A percentile compares a stretch with the other conserved stretches of the same genome.
Evolutionary conservation across 768 basidiomycete species (phyloP).

Genomic region (Pleurotus eryngii): DNA sequence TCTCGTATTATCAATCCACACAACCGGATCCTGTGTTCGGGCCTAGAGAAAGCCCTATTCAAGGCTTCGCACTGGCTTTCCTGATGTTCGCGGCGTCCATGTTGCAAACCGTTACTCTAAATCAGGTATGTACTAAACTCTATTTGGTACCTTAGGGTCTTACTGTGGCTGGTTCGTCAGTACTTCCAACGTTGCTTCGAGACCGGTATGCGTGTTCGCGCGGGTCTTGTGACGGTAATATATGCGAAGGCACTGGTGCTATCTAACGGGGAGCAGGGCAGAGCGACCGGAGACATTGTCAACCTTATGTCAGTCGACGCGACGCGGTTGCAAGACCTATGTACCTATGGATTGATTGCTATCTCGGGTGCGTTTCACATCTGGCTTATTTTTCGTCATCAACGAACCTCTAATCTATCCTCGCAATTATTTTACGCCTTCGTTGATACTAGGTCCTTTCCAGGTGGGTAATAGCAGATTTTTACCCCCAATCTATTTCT

Average conservation of each 20-base stretch:
- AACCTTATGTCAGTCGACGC: slow-evolving; percentile 92
- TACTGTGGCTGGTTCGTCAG: slow-evolving; percentile 28
- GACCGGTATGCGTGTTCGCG: slow-evolving; percentile 89
- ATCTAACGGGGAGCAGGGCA: slow-evolving; percentile 74
- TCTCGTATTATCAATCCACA: slow-evolving; percentile 67
- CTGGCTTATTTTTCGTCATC: neutral
- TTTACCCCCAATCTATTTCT: neutral
- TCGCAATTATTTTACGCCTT: neutral
- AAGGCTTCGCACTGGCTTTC: slow-evolving; percentile 75
- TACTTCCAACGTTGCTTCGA: slow-evolving; percentile 85
- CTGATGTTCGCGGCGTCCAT: slow-evolving; percentile 81
- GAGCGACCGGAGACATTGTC: slow-evolving; percentile 89
- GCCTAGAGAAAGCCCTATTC: slow-evolving; percentile 33
- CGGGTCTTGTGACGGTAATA: slow-evolving; percentile 81
- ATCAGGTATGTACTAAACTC: slow-evolving; percentile 50
- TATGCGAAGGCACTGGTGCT: slow-evolving; percentile 86
- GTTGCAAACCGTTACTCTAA: slow-evolving; percentile 74
- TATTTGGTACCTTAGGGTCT: neutral
- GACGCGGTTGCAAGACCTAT: slow-evolving; percentile 74
- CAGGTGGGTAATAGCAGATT: slow-evolving; percentile 9
- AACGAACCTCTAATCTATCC: too few species aligned
- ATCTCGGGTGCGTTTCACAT: slow-evolving; percentile 54
- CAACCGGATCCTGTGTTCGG: slow-evolving; percentile 30
- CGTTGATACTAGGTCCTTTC: slow-evolving; percentile 7
- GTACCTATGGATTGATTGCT: slow-evolving; percentile 78